Evolutionary conservation across 805 yeast genomes (phyloP), one percentile per base, ranked within the genome.

Genomic region (Lipomyces chichibuensis): DNA sequence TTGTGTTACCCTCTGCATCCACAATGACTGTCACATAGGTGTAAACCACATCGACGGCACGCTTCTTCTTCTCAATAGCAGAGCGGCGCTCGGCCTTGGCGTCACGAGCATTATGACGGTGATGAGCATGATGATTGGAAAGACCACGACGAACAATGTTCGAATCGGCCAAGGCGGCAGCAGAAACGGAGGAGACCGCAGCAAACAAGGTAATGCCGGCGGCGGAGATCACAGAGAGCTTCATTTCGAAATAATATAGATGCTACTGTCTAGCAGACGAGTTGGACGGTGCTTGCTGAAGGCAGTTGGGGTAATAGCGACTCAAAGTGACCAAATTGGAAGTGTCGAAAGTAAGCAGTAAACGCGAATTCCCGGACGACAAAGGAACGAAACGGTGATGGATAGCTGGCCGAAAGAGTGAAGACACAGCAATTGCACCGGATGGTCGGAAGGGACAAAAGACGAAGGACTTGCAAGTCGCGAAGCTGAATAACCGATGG

Each of bases 1-100:
- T 70, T 63, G 77, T 74, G 71, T 77, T 70, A 56, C 83, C 83
- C 63, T 76, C 66, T 65, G 74, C 78, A 72, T 80, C 81, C 57
- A 80, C 82, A 43, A 79, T 76, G 59, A 81, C 77, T 57, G 86
- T 82, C 68, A 80, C 78, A 72, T 86, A 84, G 60, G 80, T 81
- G 76, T 80, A 82, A 74, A 80, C 78, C 59, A 84, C 78, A 65
- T 82, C 79, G 65, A 80, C 66, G 57, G 80, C 83, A 62, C 83
- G 80, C 76, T 79, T 78, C 52, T 60, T 51, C 35, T 51, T 29
- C 66, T 63, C 62, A 65, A 69, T 62, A 32, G 61, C 39, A 20
- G 64, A 59, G n/a, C 71, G 69, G 57, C 71, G 71, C 59, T 66
- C 70, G 9, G 70, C 71, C 60, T 69, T 69, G 25, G 67, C 71